Base-by-base conservation (phyloP, 2,329 filamentous ascomycete genomes). In the Nannizziopsis arthrosporioides region DNA sequence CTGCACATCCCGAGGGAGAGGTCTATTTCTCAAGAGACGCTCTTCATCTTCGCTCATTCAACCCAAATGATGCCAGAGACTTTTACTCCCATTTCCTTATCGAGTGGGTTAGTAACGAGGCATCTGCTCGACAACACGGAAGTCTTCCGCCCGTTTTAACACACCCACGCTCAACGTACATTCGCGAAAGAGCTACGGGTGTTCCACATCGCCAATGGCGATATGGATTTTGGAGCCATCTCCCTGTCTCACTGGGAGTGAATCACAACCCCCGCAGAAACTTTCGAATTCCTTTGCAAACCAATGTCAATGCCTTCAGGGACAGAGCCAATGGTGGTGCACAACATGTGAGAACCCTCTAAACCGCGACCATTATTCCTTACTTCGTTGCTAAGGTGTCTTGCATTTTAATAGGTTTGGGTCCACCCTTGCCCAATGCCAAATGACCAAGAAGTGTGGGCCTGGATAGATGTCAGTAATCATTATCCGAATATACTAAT, bases 1-100 rank as follows among this genome's bases (percentile, higher is more conserved):
- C 39, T 42, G 39, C 39, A 17, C 39, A 42, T 42, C 39, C 39
- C 19, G 39, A 42, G 12, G 39, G 39, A 17, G 39, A 42, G 19
- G 39, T 42, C 19, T 42, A 17, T 19, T 42, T 42, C 19, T 7
- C 17, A 2, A 42, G 39, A 19, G 19, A 22, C 12, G 14, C 39
- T 12, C 39, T 42, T 27, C 3, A 17, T 7, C 39, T 42, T 17
- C 14, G 7, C 7, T 27, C 39, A 17, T 42, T 14, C 14, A 22
- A 42, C 17, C 12, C 19, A 7, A 27, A 42, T 12, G 2, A 42
- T 22, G 2, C 39, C 6, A 42, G 7, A 5, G 9, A 42, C 19
- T 42, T 42, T 12, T 42, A 42, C n/a, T 42, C 39, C 15, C 3
- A 42, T 42, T 42, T 42, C 12, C 5, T 42, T n/a, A 42, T 42